A percentile compares a stretch with the other conserved stretches of the same genome.
Conservation (phyloP, 2,329 filamentous ascomycete genomes). For the Alternaria sp. region DNA sequence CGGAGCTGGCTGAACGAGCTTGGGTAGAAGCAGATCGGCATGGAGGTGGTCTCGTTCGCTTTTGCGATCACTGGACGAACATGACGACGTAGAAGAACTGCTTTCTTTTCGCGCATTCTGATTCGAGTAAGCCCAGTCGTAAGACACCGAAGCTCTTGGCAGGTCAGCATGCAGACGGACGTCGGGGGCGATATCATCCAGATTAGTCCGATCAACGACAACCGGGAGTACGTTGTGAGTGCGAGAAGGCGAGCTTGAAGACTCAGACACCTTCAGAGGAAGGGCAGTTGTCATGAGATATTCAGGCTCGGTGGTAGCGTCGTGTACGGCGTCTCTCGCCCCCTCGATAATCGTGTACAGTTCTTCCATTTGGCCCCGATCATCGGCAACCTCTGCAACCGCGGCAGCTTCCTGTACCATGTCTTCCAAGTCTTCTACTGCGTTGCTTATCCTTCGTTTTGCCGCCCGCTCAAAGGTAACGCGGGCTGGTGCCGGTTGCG, state of each 20-base stretch:
- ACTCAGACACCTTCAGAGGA: constrained; percentile 26
- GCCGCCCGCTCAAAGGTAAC: constrained; percentile 27
- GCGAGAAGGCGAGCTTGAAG: constrained; percentile 2
- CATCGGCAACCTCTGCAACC: constrained; percentile 43
- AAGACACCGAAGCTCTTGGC: constrained; percentile 21
- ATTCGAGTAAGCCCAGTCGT: constrained; percentile 39
- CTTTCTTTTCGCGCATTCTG: background rate
- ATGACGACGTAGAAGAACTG: constrained; percentile 9
- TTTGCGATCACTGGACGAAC: constrained; percentile 10
- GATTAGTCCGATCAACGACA: background rate
- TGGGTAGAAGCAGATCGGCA: constrained; percentile 28
- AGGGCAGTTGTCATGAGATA: constrained; percentile 30
- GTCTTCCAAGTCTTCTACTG: constrained; percentile 51
- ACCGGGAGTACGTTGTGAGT: background rate
- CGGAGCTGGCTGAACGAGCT: constrained; percentile 24
- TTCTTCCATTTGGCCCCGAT: constrained; percentile 44
- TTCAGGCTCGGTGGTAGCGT: constrained; percentile 32
- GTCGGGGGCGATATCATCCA: constrained; percentile 6
- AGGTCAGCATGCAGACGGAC: constrained; percentile 4
- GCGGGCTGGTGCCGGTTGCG: constrained; percentile 26
- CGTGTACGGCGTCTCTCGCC: constrained; percentile 45
- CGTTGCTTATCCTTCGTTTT: constrained; percentile 31
- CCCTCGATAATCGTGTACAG: constrained; percentile 50
- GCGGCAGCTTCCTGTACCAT: constrained; percentile 52
- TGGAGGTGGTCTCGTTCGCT: constrained; percentile 9